Percentiles rank a stretch among this genome's conserved stretches.
phyloP scores from a whole-genome alignment of 179 eudicot species.

The Spinacia oleracea region DNA sequence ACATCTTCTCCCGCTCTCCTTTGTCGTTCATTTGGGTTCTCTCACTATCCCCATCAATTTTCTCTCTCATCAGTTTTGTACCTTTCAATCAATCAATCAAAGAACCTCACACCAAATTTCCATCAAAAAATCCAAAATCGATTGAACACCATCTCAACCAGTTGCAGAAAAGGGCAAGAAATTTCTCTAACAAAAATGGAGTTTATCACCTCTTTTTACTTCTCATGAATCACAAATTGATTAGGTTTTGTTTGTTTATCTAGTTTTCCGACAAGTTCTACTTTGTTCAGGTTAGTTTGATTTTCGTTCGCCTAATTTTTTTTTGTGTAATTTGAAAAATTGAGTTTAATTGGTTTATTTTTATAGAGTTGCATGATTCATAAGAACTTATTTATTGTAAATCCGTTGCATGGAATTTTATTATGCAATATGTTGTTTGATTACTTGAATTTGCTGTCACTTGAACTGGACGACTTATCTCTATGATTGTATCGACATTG shows the following conservation, averaged over 20 bases:
- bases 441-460: not conserved
- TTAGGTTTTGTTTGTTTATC: not conserved
- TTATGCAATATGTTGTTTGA: not conserved
- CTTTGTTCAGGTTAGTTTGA: slow-evolving; percentile 28
- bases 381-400: not conserved
- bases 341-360: slow-evolving; percentile 4
- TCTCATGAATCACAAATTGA: not conserved
- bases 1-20: slow-evolving; percentile 20
- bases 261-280: not conserved
- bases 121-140: not conserved
- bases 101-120: not conserved
- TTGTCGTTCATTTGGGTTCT: slow-evolving; percentile 5
- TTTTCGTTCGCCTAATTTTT: not conserved
- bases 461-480: not conserved
- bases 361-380: not conserved
- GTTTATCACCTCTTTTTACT: not conserved
- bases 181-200: not conserved
- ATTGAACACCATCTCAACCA: not conserved
- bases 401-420: not conserved
- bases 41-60: not conserved
- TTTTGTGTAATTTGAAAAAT: not conserved
- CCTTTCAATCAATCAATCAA: not conserved
- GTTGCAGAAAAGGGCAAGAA: not conserved
- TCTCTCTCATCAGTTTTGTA: not conserved
- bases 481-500: not conserved